Percentiles rank a stretch among this genome's conserved stretches.
phyloP scores from a whole-genome alignment of 164 flowering plant genomes.

The Vitis amurensis region DNA sequence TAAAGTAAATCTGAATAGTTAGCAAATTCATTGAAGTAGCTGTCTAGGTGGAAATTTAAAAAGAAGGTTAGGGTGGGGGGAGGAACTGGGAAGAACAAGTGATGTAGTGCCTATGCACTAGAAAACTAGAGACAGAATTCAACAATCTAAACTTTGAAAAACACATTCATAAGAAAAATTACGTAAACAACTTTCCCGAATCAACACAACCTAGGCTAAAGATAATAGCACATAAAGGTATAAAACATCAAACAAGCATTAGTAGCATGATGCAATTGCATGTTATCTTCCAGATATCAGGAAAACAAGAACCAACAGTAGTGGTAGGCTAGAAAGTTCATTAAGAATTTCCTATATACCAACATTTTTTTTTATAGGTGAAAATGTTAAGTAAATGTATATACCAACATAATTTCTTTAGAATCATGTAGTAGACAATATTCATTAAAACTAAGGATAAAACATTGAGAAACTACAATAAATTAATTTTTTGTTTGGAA shows the following conservation, averaged over 20 bases:
- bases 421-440: too few species aligned
- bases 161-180: not conserved
- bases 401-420: too few species aligned
- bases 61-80: too few species aligned
- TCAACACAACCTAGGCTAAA: not conserved
- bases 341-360: not conserved
- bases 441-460: too few species aligned
- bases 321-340: not conserved
- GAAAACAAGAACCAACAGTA: not conserved
- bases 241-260: too few species aligned
- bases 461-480: too few species aligned
- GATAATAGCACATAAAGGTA: not conserved
- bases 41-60: not conserved
- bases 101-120: too few species aligned
- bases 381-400: too few species aligned
- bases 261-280: not conserved
- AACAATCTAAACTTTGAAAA: not conserved
- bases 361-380: too few species aligned
- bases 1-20: not conserved
- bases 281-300: constrained; percentile 4
- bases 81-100: too few species aligned
- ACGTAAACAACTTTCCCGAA: not conserved
- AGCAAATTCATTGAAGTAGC: not conserved
- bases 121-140: not conserved
- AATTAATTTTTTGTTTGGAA: too few species aligned